phyloP scores from a whole-genome alignment of 768 basidiomycete genomes.

The Boletus pseudo-olivaceus region DNA sequence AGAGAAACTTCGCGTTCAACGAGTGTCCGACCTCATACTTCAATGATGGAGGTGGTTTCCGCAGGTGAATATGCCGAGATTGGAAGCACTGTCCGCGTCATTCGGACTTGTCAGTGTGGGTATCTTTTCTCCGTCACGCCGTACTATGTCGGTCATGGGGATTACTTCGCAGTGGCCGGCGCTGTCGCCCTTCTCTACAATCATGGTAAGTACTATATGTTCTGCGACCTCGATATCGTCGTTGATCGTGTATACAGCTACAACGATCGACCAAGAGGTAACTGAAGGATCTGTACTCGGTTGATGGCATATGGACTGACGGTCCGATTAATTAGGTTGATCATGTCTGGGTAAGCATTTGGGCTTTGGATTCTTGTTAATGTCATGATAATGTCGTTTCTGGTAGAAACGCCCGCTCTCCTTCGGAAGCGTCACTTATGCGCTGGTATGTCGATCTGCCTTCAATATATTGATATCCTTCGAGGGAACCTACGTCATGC shows the following conservation, averaged over 20 bases:
- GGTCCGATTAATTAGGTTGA: constrained; percentile 7
- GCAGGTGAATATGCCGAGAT: not conserved
- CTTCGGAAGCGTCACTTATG: constrained; percentile 17
- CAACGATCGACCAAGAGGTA: constrained; percentile 22
- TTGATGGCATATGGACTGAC: not conserved
- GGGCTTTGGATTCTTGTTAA: not conserved
- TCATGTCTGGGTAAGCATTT: constrained; percentile 16
- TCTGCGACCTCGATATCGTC: not conserved
- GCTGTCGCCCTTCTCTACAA: constrained; percentile 16
- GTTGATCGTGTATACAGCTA: constrained; percentile 1
- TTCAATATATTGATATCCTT: not conserved
- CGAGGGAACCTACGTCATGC: not conserved
- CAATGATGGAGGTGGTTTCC: not conserved
- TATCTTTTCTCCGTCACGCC: not conserved
- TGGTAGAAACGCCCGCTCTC: constrained; percentile 2
- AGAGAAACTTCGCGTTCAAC: not conserved
- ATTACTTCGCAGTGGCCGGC: constrained; percentile 2
- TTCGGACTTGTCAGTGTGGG: constrained; percentile 10
- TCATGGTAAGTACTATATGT: constrained; percentile 8
- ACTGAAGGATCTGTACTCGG: not conserved
- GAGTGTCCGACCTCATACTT: not conserved
- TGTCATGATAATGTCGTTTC: not conserved
- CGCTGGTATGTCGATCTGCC: constrained; percentile 12
- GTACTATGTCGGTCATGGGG: not conserved
- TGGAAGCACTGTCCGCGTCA: not conserved